Conservation (phyloP, 2,329 filamentous ascomycete genomes). For the Ceratocystis cubensis region DNA sequence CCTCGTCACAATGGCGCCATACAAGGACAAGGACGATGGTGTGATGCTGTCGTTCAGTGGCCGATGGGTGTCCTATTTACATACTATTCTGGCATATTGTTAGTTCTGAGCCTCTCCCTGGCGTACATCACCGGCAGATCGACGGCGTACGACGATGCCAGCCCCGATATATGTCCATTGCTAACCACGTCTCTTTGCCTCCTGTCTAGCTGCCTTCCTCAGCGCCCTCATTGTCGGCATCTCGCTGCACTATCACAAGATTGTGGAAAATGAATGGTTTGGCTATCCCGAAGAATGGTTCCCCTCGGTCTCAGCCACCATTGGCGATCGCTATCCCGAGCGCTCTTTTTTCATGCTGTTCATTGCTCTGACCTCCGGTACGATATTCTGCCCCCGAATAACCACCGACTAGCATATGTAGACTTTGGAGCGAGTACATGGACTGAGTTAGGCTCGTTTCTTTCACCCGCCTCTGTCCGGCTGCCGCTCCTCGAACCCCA, state of each 20-base stretch:
- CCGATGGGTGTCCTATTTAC: constrained; percentile 79
- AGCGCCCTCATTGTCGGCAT: constrained; percentile 73
- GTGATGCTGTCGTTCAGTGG: constrained; percentile 59
- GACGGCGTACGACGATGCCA: background rate
- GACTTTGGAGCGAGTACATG: background rate
- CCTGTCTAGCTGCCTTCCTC: constrained; percentile 59
- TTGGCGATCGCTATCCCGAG: constrained; percentile 93
- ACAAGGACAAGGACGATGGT: constrained; percentile 53
- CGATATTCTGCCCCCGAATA: constrained; percentile 22
- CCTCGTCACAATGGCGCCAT: constrained; percentile 34
- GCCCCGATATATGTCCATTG: background rate
- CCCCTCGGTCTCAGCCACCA: constrained; percentile 88
- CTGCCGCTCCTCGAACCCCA: background rate
- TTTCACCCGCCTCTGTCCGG: background rate
- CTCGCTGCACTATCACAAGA: constrained; percentile 84
- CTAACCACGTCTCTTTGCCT: constrained; percentile 5
- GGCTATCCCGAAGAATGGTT: constrained; percentile 95
- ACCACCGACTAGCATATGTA: background rate
- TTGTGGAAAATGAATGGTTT: constrained; percentile 93
- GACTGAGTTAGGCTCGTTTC: background rate
- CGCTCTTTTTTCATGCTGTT: constrained; percentile 95
- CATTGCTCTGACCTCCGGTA: constrained; percentile 88
- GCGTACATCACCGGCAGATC: background rate
- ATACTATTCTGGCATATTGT: constrained; percentile 77
- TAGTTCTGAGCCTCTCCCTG: constrained; percentile 26